Evolutionary conservation across 768 basidiomycete species (phyloP).

Genomic region (Butyriboletus loyo): DNA sequence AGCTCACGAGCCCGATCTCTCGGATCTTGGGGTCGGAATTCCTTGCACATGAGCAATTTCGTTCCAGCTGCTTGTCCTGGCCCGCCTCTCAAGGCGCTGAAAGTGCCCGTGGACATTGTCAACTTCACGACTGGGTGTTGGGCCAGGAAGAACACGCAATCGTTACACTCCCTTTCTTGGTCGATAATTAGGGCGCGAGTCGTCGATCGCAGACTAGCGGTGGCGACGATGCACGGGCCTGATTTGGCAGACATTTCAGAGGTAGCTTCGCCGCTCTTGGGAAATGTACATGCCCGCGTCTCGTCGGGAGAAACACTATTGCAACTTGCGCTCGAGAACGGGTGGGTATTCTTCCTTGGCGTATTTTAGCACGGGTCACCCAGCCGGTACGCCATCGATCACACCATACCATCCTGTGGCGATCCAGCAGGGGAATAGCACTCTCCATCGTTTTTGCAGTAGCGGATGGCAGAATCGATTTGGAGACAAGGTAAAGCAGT

Average conservation of each 20-base stretch:
- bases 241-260: background rate
- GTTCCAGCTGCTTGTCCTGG: too few relatives aligned
- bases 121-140: background rate
- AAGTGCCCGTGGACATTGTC: background rate
- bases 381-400: background rate
- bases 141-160: too few relatives aligned
- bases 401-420: background rate
- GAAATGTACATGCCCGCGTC: background rate
- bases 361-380: background rate
- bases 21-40: too few relatives aligned
- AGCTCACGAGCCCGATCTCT: too few relatives aligned
- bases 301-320: background rate
- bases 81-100: background rate
- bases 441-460: background rate
- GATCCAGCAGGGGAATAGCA: background rate
- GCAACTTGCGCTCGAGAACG: background rate
- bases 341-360: background rate
- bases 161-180: background rate
- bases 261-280: background rate
- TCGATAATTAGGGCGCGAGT: background rate
- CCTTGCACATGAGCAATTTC: too few relatives aligned
- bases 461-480: background rate
- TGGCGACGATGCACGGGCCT: background rate
- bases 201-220: background rate
- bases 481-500: background rate